Percentiles rank a stretch among this genome's conserved stretches.
Evolutionary conservation across 2,329 filamentous ascomycete genomes (phyloP).

Genomic region (Botryotinia calthae): DNA sequence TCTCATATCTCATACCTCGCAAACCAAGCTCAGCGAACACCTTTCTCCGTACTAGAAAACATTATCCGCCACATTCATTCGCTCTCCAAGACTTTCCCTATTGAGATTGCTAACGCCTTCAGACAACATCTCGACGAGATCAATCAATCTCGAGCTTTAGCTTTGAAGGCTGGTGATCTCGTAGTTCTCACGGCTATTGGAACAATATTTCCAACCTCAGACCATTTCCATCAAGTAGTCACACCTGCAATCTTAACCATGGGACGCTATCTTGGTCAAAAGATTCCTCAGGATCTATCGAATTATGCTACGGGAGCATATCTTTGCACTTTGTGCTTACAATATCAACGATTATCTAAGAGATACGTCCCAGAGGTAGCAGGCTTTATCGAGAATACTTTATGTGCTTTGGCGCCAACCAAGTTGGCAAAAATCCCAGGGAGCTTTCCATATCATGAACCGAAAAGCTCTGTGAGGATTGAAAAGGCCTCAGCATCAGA

Average conservation of each 20-base stretch:
- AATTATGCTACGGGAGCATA: conserved; percentile 75
- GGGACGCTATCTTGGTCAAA: conserved; percentile 77
- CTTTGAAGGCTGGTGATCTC: conserved; percentile 67
- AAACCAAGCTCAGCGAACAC: conserved; percentile 45
- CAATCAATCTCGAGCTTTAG: conserved; percentile 47
- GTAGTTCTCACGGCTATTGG: conserved; percentile 79
- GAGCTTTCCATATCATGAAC: conserved; percentile 60
- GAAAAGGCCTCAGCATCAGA: conserved; percentile 44
- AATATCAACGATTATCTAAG: conserved; percentile 81
- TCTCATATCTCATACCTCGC: conserved; percentile 57
- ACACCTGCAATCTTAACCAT: conserved; percentile 89
- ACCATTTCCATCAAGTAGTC: conserved; percentile 94
- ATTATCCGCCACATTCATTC: conserved; percentile 90
- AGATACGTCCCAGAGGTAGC: conserved; percentile 87
- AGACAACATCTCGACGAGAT: conserved; percentile 67
- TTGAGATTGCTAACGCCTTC: conserved; percentile 75
- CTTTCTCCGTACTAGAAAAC: conserved; percentile 71
- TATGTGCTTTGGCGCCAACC: conserved; percentile 63
- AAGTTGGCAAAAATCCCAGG: conserved; percentile 49
- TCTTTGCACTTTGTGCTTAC: conserved; percentile 71
- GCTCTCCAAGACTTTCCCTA: conserved; percentile 78
- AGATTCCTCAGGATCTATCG: conserved; percentile 59
- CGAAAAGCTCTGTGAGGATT: conserved; percentile 52
- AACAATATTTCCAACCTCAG: conserved; percentile 87
- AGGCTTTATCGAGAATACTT: conserved; percentile 74